phyloP scores from a whole-genome alignment of 441 rosid genomes.

The Adansonia grandidieri region DNA sequence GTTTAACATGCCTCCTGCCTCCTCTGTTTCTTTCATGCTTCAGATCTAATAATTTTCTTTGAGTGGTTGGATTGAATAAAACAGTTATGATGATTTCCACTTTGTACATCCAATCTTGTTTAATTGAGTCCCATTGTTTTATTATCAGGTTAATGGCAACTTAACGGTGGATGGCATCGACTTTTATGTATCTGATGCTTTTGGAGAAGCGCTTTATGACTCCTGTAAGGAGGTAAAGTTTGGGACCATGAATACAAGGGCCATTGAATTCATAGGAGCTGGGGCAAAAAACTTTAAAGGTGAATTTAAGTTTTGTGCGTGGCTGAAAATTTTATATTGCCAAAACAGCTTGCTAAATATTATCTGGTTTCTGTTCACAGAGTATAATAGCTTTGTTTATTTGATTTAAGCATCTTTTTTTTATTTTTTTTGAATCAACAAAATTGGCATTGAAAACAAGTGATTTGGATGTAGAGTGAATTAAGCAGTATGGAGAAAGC shows the following conservation, averaged over 20 bases:
- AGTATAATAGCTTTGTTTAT: neutral
- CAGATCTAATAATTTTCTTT: slow-evolving; percentile 1
- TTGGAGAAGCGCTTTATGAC: slow-evolving; percentile 68
- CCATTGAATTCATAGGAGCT: slow-evolving; percentile 73
- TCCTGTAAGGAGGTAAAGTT: slow-evolving; percentile 85
- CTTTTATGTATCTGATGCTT: slow-evolving; percentile 53
- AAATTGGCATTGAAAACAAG: neutral
- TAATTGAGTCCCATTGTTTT: slow-evolving; percentile 13
- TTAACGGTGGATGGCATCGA: slow-evolving; percentile 71
- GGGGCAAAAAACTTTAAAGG: slow-evolving; percentile 74
- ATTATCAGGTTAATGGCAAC: slow-evolving; percentile 55
- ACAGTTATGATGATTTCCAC: neutral
- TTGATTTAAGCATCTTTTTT: slow-evolving; percentile 5
- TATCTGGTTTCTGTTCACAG: neutral
- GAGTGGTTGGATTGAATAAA: neutral
- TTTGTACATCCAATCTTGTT: neutral
- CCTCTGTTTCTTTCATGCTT: neutral
- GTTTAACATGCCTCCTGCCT: neutral
- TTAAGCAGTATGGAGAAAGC: neutral
- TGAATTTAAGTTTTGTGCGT: slow-evolving; percentile 28
- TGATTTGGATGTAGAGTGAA: neutral
- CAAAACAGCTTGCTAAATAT: slow-evolving; percentile 16
- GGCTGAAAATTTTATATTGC: slow-evolving; percentile 16
- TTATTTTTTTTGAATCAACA: neutral
- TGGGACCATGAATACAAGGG: slow-evolving; percentile 82